These are phyloP conservation scores for Aureobasidium musti DNA, from an alignment of 2,329 filamentous ascomycete species.

Conservation along the genomic window DNA sequence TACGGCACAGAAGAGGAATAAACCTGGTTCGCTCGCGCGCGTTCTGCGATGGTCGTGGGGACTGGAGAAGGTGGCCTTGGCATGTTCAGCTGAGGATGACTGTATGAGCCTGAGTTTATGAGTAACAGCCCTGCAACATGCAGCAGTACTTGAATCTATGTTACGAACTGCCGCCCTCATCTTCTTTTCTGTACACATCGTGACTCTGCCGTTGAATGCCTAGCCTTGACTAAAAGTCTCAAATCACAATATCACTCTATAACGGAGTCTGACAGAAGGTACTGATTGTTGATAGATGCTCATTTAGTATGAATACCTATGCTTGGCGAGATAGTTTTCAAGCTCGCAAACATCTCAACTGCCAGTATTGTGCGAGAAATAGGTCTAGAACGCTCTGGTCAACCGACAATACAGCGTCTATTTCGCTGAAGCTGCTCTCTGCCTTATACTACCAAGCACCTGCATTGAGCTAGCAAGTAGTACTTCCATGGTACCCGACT, in stretches of 20 bases:
- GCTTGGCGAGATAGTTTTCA: neutral
- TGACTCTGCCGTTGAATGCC: neutral
- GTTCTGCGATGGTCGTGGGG: constrained; percentile 1
- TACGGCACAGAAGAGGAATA: constrained; percentile 19
- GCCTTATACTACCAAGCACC: neutral
- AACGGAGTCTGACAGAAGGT: neutral
- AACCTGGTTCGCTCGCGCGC: constrained; percentile 22
- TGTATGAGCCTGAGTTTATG: neutral
- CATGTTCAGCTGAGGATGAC: neutral
- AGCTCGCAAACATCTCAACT: neutral
- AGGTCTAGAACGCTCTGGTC: neutral
- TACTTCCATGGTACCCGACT: neutral
- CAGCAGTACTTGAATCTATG: neutral
- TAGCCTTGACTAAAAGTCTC: neutral
- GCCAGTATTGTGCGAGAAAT: neutral
- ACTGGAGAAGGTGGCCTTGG: constrained; percentile 5
- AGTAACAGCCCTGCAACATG: neutral
- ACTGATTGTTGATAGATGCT: neutral
- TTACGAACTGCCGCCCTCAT: neutral
- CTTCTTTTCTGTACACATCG: neutral
- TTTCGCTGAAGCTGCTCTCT: neutral
- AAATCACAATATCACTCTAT: neutral
- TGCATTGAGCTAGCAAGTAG: neutral
- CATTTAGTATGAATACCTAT: neutral
- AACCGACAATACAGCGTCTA: neutral